phyloP scores from a whole-genome alignment of 768 basidiomycete genomes.

The Rhizopogon rudus region DNA sequence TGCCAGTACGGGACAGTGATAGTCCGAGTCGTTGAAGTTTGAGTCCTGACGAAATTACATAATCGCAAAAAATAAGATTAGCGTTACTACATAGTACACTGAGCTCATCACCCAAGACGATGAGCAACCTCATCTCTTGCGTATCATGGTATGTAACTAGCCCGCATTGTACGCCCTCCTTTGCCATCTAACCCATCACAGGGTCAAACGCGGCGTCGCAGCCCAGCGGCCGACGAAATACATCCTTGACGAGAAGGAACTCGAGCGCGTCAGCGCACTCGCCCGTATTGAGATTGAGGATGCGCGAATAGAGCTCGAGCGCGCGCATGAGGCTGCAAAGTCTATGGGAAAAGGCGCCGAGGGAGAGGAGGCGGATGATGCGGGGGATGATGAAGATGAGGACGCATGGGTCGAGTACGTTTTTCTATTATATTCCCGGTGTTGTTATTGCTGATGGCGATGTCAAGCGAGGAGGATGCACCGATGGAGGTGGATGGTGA shows the following conservation, averaged over 20 bases:
- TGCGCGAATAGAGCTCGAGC: constrained; percentile 79
- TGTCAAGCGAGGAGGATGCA: constrained; percentile 43
- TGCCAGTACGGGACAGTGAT: too few relatives aligned
- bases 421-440: constrained; percentile 9
- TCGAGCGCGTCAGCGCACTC: constrained; percentile 84
- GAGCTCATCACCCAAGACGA: constrained; percentile 20
- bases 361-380: constrained; percentile 61
- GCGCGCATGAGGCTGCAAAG: constrained; percentile 71
- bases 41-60: neutral
- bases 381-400: constrained; percentile 41
- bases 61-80: neutral
- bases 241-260: constrained; percentile 83
- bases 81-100: too few relatives aligned
- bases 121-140: constrained; percentile 75
- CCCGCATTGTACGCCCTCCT: neutral
- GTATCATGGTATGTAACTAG: constrained; percentile 45
- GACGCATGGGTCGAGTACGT: constrained; percentile 89
- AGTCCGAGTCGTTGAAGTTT: too few relatives aligned
- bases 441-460: constrained; percentile 7
- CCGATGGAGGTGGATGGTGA: constrained; percentile 59
- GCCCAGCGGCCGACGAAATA: constrained; percentile 79
- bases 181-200: constrained; percentile 17
- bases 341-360: constrained; percentile 66
- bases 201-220: constrained; percentile 80
- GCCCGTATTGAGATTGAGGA: constrained; percentile 88